Base-by-base conservation (phyloP, 108 stramenopile species). In the Seminavis robusta region DNA sequence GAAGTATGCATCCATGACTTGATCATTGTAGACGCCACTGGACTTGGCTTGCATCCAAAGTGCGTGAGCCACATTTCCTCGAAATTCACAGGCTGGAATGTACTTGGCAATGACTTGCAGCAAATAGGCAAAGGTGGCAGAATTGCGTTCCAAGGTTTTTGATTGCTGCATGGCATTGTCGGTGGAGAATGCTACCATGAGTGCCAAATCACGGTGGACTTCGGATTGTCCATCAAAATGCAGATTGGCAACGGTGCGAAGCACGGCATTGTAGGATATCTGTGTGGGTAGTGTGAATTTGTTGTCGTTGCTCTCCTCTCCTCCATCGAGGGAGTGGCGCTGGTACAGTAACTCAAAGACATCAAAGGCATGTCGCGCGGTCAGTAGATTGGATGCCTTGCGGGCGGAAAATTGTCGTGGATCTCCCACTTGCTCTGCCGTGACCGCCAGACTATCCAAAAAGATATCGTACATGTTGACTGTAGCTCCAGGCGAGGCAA, bases 391-490 rank as follows among this genome's bases (percentile, higher is more conserved):
- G n/a, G n/a, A n/a, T n/a, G n/a, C n/a, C n/a, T n/a, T n/a, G n/a
- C n/a, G n/a, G n/a, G n/a, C n/a, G n/a, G n/a, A n/a, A n/a, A n/a
- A n/a, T n/a, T n/a, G n/a, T n/a, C n/a, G n/a, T n/a, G n/a, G n/a
- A n/a, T n/a, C n/a, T n/a, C n/a, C n/a, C n/a, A n/a, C n/a, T n/a
- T n/a, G n/a, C n/a, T n/a, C n/a, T n/a, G n/a, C n/a, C n/a, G n/a
- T n/a, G n/a, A n/a, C n/a, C 0, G 85, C 81, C 55, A 87, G 63
- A 30, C 72, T 57, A 56, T 87, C 85, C 71, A 87, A 60, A 15
- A 83, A 30, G 29, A 76, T 47, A 65, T 87, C 85, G 37, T 68
- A 68, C 77, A 83, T 76, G 27, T 61, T 62, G 3, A 71, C 56
- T 10, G 85, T 83, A 28, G 62, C 50, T 25, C 85, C 85, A 26